Conservation (phyloP, 2,329 filamentous ascomycete genomes). For the Cordyceps fumosorosea region DNA sequence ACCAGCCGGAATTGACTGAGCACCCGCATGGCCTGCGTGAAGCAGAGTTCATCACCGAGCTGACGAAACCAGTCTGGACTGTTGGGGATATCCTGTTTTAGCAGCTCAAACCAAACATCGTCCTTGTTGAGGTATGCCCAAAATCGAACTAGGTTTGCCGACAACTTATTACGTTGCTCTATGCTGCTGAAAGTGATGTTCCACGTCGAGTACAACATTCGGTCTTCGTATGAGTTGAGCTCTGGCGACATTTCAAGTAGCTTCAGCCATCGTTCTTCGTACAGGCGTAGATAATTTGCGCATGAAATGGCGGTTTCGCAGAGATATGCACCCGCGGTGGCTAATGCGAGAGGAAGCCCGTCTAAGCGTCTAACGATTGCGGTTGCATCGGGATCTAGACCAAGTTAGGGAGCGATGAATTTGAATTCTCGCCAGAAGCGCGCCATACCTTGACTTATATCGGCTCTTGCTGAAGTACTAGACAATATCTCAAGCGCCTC, state of each 20-base stretch:
- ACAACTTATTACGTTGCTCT: constrained; percentile 20
- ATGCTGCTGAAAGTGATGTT: constrained; percentile 32
- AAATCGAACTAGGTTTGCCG: constrained; percentile 30
- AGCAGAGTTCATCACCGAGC: constrained; percentile 18
- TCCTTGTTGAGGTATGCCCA: constrained; percentile 37
- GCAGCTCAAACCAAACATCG: constrained; percentile 39
- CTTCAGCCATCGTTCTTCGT: constrained; percentile 30
- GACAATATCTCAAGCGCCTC: neutral
- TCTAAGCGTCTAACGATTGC: constrained; percentile 24
- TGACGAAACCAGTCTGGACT: constrained; percentile 20
- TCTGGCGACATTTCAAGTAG: constrained; percentile 25
- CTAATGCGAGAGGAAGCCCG: constrained; percentile 39
- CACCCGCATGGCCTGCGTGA: constrained; percentile 22
- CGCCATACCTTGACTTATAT: neutral
- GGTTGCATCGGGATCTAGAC: neutral
- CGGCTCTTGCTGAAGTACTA: neutral
- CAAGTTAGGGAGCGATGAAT: neutral
- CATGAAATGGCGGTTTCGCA: constrained; percentile 28
- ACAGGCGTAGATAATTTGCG: constrained; percentile 33
- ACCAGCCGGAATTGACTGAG: constrained; percentile 25
- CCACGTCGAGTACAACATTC: constrained; percentile 31
- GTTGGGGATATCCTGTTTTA: neutral
- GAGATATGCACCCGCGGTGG: constrained; percentile 39
- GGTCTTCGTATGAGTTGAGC: constrained; percentile 24
- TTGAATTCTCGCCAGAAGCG: neutral